Percentiles rank a stretch among this genome's conserved stretches.
These are phyloP conservation scores for Gamarada debralockiae DNA, from an alignment of 495 filamentous ascomycete species.

Conservation along the genomic window DNA sequence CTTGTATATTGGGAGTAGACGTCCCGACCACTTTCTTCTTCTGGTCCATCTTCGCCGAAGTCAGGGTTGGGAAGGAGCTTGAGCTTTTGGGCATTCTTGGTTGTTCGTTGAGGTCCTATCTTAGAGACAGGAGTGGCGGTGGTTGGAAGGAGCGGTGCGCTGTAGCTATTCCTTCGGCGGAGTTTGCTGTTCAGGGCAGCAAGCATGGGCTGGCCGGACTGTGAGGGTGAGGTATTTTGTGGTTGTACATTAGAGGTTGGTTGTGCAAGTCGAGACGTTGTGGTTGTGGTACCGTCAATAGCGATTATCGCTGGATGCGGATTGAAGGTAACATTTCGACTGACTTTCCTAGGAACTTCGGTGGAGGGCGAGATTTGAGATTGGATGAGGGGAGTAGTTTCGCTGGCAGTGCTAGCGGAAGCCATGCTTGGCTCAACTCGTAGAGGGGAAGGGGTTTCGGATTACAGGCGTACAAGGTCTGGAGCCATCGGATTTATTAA, in stretches of 20 bases:
- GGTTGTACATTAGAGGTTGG: conserved; percentile 41
- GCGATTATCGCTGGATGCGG: conserved; percentile 58
- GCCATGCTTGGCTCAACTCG: conserved; percentile 7
- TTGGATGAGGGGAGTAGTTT: conserved; percentile 16
- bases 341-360: conserved; percentile 11
- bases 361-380: not conserved
- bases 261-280: conserved; percentile 11
- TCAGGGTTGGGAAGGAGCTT: conserved; percentile 92
- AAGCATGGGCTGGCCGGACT: conserved; percentile 58
- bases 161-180: conserved; percentile 77
- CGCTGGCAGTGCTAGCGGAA: conserved; percentile 6
- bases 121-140: conserved; percentile 54
- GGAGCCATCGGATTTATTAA: no score
- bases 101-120: conserved; percentile 91
- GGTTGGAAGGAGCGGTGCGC: conserved; percentile 49
- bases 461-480: not conserved
- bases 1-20: conserved; percentile 91
- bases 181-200: conserved; percentile 85
- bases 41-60: conserved; percentile 65
- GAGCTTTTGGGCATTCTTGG: conserved; percentile 91
- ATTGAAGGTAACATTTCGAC: conserved; percentile 67
- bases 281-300: conserved; percentile 39
- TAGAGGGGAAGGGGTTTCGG: not conserved
- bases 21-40: conserved; percentile 89
- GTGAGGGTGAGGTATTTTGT: conserved; percentile 36